Evolutionary conservation across 352 stramenopile species (phyloP), one percentile per base, ranked within the genome.

Genomic region (Pythium guiyangense): DNA sequence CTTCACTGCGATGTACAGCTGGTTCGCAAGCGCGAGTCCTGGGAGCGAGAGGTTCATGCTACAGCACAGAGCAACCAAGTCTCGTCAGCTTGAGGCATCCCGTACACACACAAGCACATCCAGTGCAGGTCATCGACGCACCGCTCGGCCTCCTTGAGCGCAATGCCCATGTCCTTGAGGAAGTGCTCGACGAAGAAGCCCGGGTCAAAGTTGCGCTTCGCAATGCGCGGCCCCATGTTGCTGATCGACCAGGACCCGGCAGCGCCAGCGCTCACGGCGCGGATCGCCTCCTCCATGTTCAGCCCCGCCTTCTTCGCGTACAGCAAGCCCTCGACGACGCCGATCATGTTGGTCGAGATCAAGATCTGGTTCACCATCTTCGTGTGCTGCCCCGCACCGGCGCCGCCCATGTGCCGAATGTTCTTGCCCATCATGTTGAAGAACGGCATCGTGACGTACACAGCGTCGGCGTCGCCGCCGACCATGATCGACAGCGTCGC

Each of bases 361-460:
- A 93, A 57, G 60, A 94, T 90, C 60, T 97, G 89, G 66, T 97
- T 97, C 57, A 97, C 87, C 85, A 96, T 95, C 74, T 97, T 97
- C 18, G 88, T 96, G 61, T 95, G 82, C 58, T 96, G 86, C 1
- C 89, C 89, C 35, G 84, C 74, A 3, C 88, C 90, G n/a, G 86
- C 57, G 12, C 72, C 71, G 27, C 90, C 90, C 82, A 96, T 96
- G 67, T 96, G 85, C 11, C 83, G 79, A 55, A 97, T 74, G 40
- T 93, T 96, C 60, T 93, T 95, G 60, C 88, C 87, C 74, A 97
- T 88, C 40, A 94, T 69, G 47, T 85, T 87, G 56, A 97, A 86
- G 52, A 96, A 82, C 17, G 88, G 88, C 74, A 92, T 89, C 34
- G 88, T 74, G 1, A 68, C 66, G 52, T 94, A 89, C 52, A 96